phyloP scores from a whole-genome alignment of 192 early-diverging fungal species.

The Coemansia sp. region DNA sequence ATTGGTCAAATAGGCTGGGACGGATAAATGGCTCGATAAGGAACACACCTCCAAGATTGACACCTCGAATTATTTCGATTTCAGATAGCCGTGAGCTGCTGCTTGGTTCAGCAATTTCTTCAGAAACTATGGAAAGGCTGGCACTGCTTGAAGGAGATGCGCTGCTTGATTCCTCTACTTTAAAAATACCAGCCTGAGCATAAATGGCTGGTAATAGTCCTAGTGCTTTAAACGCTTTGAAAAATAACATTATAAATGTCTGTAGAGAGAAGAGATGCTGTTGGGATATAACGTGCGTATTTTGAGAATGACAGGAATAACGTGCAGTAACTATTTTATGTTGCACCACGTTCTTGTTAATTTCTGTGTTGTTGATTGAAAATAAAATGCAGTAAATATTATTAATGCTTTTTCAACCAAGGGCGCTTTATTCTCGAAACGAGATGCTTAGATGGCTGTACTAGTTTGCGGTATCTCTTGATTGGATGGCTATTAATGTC shows the following conservation, averaged over 20 bases:
- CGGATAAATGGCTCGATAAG: conserved; percentile 60
- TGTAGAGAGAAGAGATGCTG: too few relatives aligned
- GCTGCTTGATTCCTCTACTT: not conserved
- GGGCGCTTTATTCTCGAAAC: too few relatives aligned
- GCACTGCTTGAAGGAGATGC: not conserved
- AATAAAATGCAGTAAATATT: too few relatives aligned
- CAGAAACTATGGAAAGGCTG: too few relatives aligned
- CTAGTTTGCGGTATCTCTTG: conserved; percentile 8
- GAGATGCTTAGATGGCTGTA: not conserved
- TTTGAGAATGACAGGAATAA: too few relatives aligned
- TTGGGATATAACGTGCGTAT: too few relatives aligned
- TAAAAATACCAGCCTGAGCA: conserved; percentile 5
- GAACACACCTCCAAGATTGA: conserved; percentile 59
- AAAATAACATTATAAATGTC: too few relatives aligned
- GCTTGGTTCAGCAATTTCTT: not conserved
- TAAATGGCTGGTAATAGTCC: not conserved
- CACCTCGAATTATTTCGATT: conserved; percentile 48
- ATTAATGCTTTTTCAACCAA: too few relatives aligned
- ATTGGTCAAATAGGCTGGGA: conserved; percentile 51
- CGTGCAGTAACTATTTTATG: too few relatives aligned
- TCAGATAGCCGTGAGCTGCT: conserved; percentile 12
- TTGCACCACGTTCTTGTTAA: too few relatives aligned
- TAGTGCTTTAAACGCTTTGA: not conserved
- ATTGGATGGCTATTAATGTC: conserved; percentile 15
- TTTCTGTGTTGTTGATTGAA: too few relatives aligned